A percentile compares a stretch with the other conserved stretches of the same genome.
Conservation (phyloP, 164 flowering plant species). For the Tinospora cordifolia region DNA sequence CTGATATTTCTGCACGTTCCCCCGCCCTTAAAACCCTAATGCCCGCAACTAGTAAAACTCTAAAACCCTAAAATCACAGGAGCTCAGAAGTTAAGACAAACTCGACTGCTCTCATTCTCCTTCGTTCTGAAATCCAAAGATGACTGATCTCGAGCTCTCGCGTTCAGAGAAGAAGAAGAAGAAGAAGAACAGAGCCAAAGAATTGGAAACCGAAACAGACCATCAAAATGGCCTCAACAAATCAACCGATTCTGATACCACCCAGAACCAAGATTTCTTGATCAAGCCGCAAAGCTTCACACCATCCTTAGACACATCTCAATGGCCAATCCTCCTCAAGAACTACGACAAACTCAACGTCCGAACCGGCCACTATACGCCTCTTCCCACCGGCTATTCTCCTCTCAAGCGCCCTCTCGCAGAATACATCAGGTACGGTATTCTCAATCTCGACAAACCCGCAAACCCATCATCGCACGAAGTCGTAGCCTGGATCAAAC, state of each 20-base stretch:
- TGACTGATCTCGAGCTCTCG: constrained; percentile 21
- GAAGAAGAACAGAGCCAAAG: constrained; percentile 1
- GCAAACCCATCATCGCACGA: constrained; percentile 76
- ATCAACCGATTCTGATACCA: background rate
- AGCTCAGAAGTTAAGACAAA: no score
- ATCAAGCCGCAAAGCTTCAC: constrained; percentile 72
- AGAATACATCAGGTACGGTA: constrained; percentile 60
- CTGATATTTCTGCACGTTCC: no score
- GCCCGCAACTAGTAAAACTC: no score
- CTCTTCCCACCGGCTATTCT: constrained; percentile 55
- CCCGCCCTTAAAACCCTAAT: no score
- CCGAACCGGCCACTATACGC: constrained; percentile 72
- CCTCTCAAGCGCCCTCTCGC: constrained; percentile 67
- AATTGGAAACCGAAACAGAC: background rate
- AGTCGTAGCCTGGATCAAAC: constrained; percentile 78
- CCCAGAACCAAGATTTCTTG: constrained; percentile 26
- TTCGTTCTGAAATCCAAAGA: background rate
- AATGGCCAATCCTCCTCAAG: constrained; percentile 76
- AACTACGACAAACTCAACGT: constrained; percentile 75
- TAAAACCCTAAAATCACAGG: background rate
- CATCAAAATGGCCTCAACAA: background rate
- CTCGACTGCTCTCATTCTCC: background rate
- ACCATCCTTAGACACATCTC: constrained; percentile 55
- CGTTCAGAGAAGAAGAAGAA: constrained; percentile 17
- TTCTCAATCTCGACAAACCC: constrained; percentile 72